Evolutionary conservation across 2,329 filamentous ascomycete species (phyloP), one percentile per base, ranked within the genome.

Genomic region (Gnomoniopsis smithogilvyi): DNA sequence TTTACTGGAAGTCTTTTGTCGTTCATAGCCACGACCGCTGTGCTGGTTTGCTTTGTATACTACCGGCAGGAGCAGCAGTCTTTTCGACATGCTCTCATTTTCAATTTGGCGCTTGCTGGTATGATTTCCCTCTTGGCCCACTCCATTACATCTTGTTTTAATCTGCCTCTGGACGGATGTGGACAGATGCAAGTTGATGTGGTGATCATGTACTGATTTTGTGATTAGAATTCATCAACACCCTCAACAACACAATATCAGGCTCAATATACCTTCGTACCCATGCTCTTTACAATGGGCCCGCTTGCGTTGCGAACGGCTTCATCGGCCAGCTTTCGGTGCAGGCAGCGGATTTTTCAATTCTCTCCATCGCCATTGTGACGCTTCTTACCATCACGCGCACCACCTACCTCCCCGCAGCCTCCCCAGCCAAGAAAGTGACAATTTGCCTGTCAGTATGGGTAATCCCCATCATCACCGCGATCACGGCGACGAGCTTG

Each of bases 301-400:
- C 65, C 0, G 71, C 70, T 3, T 80, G 77, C 62, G 68, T 68
- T 10, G 57, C 73, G 19, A 80, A 79, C 63, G 78, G 76, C 38
- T 77, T 74, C 66, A 61, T 78, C 41, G 75, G 75, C 24, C 78
- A 80, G 56, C 68, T 78, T 49, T 77, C 74, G 2, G 77, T 78
- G 14, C 76, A 79, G 64, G 73, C 74, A 3, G 69, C 70, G 24
- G 73, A 75, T 58, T 74, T 78, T 60, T 74, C 72, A 33, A 76
- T 80, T 54, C 68, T 80, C 15, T 72, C 76, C 38, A 79, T 80
- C 26, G 70, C 76, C 14, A 67, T 80, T 19, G 69, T 74, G 41
- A 58, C 56, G 1, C 56, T 53, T 12, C 56, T 58, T 6, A 58
- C 56, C 30, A 47, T 58, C 49, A 71, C 68, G 17, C 67, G 70